Conservation (phyloP, 164 flowering plant genomes). For the Santalum album region DNA sequence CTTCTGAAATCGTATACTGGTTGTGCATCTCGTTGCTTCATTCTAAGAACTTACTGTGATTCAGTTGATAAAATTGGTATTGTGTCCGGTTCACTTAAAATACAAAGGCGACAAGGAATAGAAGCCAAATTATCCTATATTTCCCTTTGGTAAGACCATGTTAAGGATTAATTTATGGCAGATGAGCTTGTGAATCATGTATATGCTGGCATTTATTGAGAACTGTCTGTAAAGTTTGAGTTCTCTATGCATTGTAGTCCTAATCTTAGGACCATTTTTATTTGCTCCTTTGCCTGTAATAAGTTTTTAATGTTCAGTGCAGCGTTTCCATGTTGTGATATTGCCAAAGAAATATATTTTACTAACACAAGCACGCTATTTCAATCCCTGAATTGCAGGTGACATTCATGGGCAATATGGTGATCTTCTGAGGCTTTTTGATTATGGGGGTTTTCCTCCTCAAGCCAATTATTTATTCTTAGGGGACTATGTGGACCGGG, state of each 20-base stretch:
- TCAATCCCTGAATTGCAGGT: constrained; percentile 31
- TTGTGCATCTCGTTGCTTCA: no score
- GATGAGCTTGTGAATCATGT: not conserved
- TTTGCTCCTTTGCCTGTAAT: no score
- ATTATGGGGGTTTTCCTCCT: constrained; percentile 79
- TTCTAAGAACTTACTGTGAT: no score
- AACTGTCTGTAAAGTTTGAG: not conserved
- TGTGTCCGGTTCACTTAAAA: no score
- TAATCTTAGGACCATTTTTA: not conserved
- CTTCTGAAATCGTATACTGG: no score
- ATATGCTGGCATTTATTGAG: not conserved
- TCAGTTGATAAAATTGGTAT: no score
- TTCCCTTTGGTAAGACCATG: not conserved
- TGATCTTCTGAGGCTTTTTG: constrained; percentile 73
- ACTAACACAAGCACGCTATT: no score
- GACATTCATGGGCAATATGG: constrained; percentile 85
- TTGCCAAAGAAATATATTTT: no score
- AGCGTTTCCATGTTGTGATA: no score
- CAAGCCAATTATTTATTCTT: constrained; percentile 65
- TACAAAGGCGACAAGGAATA: no score
- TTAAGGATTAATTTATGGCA: not conserved
- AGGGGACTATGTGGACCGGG: constrained; percentile 88
- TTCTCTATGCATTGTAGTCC: not conserved
- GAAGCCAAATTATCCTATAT: not conserved
- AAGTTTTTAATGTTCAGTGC: not conserved